These are phyloP conservation scores for Mucor mucedo DNA, from an alignment of 371 early-diverging fungal genomes.

Conservation along the genomic window DNA sequence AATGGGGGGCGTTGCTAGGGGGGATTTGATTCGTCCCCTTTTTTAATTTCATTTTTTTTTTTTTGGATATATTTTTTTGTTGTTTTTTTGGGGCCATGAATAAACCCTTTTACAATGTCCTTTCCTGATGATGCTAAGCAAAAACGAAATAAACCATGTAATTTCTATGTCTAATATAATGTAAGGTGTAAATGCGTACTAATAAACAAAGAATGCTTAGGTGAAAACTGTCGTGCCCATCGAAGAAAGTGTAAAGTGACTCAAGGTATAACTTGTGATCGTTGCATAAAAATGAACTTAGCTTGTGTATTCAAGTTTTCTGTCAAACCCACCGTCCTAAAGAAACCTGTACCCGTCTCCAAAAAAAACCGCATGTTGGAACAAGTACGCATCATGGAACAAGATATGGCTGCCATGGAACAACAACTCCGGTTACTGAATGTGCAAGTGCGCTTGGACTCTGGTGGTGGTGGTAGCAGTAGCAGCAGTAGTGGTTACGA, in stretches of 20 bases:
- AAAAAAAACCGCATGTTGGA: constrained; percentile 43
- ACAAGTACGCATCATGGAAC: constrained; percentile 41
- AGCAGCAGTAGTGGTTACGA: background rate
- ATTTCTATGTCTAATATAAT: background rate
- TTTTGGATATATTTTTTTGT: background rate
- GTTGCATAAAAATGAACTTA: constrained; percentile 44
- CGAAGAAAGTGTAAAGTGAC: constrained; percentile 47
- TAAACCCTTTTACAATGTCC: constrained; percentile 11
- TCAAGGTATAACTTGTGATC: constrained; percentile 41
- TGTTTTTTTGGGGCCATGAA: background rate
- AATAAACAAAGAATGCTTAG: constrained; percentile 12
- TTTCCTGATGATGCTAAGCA: constrained; percentile 27
- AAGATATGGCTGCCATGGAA: constrained; percentile 36
- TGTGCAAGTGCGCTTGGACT: constrained; percentile 16
- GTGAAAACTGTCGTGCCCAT: constrained; percentile 56
- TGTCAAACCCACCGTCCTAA: constrained; percentile 40
- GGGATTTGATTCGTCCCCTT: background rate
- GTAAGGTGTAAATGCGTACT: no score
- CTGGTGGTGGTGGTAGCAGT: background rate
- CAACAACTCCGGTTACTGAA: constrained; percentile 27
- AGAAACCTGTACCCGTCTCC: constrained; percentile 36
- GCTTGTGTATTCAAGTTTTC: constrained; percentile 47
- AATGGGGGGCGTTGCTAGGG: no score
- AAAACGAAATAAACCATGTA: constrained; percentile 52
- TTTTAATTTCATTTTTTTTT: constrained; percentile 3